These are phyloP conservation scores for Myriosclerotinia curreyana DNA, from an alignment of 2,329 filamentous ascomycete genomes.

Conservation along the genomic window DNA sequence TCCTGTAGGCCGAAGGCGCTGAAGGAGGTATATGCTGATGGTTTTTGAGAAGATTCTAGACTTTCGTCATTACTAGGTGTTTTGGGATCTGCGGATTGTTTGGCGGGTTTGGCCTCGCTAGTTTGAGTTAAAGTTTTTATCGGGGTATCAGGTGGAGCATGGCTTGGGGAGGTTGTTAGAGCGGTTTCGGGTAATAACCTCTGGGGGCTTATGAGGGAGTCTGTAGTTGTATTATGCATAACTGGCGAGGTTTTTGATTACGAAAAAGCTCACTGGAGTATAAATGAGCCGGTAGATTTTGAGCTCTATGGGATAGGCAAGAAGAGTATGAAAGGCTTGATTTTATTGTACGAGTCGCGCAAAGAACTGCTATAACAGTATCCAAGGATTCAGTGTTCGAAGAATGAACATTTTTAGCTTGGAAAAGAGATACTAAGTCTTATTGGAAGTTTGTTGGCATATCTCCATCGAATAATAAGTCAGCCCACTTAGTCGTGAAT, in stretches of 20 bases:
- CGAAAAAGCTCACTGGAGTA: background rate
- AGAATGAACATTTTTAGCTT: background rate
- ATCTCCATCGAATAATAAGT: background rate
- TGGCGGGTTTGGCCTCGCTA: background rate
- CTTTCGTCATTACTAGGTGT: background rate
- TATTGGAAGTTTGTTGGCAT: background rate
- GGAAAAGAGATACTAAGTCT: background rate
- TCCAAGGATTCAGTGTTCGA: background rate
- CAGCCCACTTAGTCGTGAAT: background rate
- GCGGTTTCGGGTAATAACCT: background rate
- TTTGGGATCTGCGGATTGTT: background rate
- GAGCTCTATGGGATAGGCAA: background rate
- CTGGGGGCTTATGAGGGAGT: background rate
- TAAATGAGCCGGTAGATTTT: background rate
- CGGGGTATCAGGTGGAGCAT: too few relatives aligned
- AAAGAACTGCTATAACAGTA: background rate
- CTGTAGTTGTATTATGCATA: background rate
- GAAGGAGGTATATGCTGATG: constrained; percentile 5
- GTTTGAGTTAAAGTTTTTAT: background rate
- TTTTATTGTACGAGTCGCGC: background rate
- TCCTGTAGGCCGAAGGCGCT: background rate
- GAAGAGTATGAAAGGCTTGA: background rate
- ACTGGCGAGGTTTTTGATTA: background rate
- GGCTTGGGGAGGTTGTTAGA: background rate
- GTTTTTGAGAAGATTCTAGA: background rate